These are phyloP conservation scores for Pezizomycotina sp. DNA, from an alignment of 2,329 filamentous ascomycete species.

Conservation along the genomic window DNA sequence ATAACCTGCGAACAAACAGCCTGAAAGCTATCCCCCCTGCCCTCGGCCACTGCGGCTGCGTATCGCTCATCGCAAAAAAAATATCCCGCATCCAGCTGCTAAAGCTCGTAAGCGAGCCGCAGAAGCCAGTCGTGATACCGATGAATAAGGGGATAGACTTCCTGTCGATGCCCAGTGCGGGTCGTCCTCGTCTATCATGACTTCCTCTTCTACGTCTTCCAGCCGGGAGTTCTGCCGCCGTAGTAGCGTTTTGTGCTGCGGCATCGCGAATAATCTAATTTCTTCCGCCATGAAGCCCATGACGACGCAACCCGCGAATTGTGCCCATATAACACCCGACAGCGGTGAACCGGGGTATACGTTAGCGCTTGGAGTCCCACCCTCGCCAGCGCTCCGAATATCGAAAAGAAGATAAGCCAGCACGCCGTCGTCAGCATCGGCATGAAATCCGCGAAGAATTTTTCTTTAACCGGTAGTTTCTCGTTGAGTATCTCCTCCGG, in stretches of 20 bases:
- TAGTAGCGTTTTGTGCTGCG: not conserved
- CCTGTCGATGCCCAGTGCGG: slow-evolving; percentile 34
- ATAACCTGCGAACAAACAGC: slow-evolving; percentile 62
- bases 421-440: slow-evolving; percentile 35
- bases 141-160: slow-evolving; percentile 82
- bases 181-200: slow-evolving; percentile 29
- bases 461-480: not conserved
- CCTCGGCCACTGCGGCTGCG: slow-evolving; percentile 36
- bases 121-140: slow-evolving; percentile 71
- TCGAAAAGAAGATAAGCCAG: slow-evolving; percentile 69
- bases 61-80: slow-evolving; percentile 64
- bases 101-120: slow-evolving; percentile 79
- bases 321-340: slow-evolving; percentile 60
- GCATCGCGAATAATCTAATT: slow-evolving; percentile 23
- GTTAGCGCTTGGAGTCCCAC: slow-evolving; percentile 67
- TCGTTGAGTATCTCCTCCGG: slow-evolving; percentile 1
- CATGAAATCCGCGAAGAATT: slow-evolving; percentile 4
- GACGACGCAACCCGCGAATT: slow-evolving; percentile 61
- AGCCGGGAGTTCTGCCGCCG: not conserved
- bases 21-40: slow-evolving; percentile 67
- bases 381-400: slow-evolving; percentile 68
- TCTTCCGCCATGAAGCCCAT: slow-evolving; percentile 81
- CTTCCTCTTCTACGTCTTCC: slow-evolving; percentile 21
- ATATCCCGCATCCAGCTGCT: slow-evolving; percentile 67
- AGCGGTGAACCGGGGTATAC: slow-evolving; percentile 61